Base-by-base conservation (phyloP, 768 basidiomycete species). In the Lyophyllum decastes region DNA sequence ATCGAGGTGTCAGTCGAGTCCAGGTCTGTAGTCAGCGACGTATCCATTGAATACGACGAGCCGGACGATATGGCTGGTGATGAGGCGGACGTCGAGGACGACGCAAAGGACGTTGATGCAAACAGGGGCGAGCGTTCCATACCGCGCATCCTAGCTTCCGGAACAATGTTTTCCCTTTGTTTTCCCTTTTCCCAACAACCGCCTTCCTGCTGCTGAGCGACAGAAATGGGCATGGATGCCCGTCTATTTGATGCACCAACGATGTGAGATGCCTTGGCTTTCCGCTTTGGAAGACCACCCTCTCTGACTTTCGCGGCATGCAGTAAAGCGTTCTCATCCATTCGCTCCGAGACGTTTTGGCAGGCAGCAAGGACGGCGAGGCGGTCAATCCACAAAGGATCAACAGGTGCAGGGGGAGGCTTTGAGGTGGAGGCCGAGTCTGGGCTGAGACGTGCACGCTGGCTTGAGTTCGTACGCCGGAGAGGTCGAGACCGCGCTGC, bases 261-360 rank as follows among this genome's bases (percentile, higher is more conserved):
- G 17, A 54, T 24, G 47, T 41, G 45, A 40, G 21, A 45, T 19
- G 25, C 38, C 34, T 22, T 43, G 9, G 22, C 17, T 41, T 60
- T 63, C 52, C 55, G 55, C 25, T 60, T 60, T 11, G 52, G 2
- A 38, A 34, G 51, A 6, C 40, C 52, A 14, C 16, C 17, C 4
- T 58, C 55, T 43, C 41, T n/a, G 14, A 7, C 34, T 56, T 63
- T 49, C 26, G 58, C 55, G 24, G 54, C 57, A 16, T 53, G 59
- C 25, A 66, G 21, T 2, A 64, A 63, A 19, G 64, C 70, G 27
- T 68, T 69, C 30, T 71, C 68, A 55, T 76, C 70, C 40, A 73
- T 68, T 21, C 67, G 64, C 30, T 70, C 71, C n/a, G 73, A 73
- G 11, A 74, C 71, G 30, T 68, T 72, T 56, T 74, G 74, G 30